Base-by-base conservation (phyloP, 345 rosid genomes). In the Cardamine chenopodiifolia region DNA sequence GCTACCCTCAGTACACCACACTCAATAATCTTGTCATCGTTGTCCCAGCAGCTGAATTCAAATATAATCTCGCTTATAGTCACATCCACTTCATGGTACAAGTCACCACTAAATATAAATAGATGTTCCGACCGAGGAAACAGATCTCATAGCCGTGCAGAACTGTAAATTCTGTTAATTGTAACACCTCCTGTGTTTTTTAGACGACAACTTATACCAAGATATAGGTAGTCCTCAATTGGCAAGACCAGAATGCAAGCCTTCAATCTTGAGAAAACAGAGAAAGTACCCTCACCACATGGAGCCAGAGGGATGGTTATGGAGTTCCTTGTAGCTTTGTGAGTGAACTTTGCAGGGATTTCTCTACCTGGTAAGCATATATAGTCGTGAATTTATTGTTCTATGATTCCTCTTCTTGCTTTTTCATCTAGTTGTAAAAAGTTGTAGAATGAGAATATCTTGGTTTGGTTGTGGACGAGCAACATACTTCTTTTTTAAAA, bases 1-100 rank as follows among this genome's bases (percentile, higher is more conserved):
- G n/a, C n/a, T n/a, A n/a, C n/a, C n/a, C n/a, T n/a, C n/a, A n/a
- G 10, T 68, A 40, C 63, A 40, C 73, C 72, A 13, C 73, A 68
- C 55, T 56, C 73, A n/a, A 59, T 25, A 45, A 70, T 58, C 66
- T 42, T 56, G 20, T 26, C 29, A 18, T 57, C 14, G 49, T n/a
- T 0, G 10, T 10, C 0, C 7, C 1, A 0, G 18, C 37, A 31
- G 8, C 18, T 23, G 59, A 71, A 71, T 6, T 61, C 37, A 71
- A 61, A 71, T 0, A 0, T 1, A 60, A 71, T 12, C n/a, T 32
- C 67, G 7, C 53, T 22, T 23, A 1, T 20, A 19, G 34, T 8
- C 12, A 45, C 31, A 14, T 44, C 73, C 28, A 45, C 20, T 44
- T 58, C 28, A 19, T 3, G 19, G 35, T 7, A 4, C 26, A 63